Conservation (phyloP, 2,329 filamentous ascomycete species). For the Aureobasidium subglaciale region DNA sequence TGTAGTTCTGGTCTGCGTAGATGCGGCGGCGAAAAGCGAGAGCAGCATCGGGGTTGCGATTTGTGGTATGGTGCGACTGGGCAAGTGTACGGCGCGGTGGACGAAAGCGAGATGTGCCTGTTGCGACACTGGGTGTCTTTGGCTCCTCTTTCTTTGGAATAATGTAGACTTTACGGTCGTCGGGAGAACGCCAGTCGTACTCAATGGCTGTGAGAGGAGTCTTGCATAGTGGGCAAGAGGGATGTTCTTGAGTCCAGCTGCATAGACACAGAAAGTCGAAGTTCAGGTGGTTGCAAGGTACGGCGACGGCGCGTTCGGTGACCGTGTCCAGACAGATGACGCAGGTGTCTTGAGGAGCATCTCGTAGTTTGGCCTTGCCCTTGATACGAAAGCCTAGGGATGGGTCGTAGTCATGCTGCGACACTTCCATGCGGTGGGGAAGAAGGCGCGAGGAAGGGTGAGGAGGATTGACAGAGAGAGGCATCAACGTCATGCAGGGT, state of each 20-base stretch:
- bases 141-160: slow-evolving; percentile 31
- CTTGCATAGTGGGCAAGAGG: slow-evolving; percentile 71
- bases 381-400: slow-evolving; percentile 24
- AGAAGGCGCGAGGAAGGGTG: background rate
- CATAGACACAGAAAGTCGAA: slow-evolving; percentile 83
- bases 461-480: background rate
- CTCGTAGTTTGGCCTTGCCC: slow-evolving; percentile 19
- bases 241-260: slow-evolving; percentile 69
- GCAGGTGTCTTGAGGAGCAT: slow-evolving; percentile 47
- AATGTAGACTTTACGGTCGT: slow-evolving; percentile 52
- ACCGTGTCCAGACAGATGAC: slow-evolving; percentile 81
- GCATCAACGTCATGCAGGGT: slow-evolving; percentile 7
- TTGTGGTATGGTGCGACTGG: background rate
- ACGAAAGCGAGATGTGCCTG: background rate
- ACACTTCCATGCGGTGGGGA: slow-evolving; percentile 4
- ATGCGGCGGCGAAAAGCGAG: slow-evolving; percentile 60
- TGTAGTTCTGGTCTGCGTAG: slow-evolving; percentile 66
- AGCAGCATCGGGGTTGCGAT: slow-evolving; percentile 25
- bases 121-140: background rate
- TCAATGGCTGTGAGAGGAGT: slow-evolving; percentile 52
- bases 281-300: slow-evolving; percentile 69
- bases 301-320: slow-evolving; percentile 62
- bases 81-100: background rate
- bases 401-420: slow-evolving; percentile 6
- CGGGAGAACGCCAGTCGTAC: slow-evolving; percentile 52